A percentile compares a stretch with the other conserved stretches of the same genome.
phyloP scores from a whole-genome alignment of 768 basidiomycete species.

The Sporobolomyces roseus region DNA sequence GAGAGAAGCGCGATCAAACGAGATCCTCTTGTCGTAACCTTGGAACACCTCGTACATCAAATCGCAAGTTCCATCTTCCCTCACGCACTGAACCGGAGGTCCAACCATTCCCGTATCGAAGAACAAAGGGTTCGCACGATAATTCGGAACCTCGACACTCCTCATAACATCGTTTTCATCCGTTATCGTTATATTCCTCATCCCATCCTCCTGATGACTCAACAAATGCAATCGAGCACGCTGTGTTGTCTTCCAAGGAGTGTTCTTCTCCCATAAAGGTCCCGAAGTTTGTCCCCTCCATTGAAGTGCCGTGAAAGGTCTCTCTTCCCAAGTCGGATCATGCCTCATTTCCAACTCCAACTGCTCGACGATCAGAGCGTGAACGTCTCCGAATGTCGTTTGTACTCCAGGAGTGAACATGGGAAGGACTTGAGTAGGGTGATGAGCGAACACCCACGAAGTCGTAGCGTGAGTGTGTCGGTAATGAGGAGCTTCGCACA shows the following conservation, averaged over 20 bases:
- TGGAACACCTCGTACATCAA: constrained; percentile 42
- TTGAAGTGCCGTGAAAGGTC: constrained; percentile 50
- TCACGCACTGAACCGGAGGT: constrained; percentile 44
- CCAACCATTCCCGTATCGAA: constrained; percentile 46
- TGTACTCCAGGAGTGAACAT: constrained; percentile 45
- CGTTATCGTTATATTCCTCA: constrained; percentile 38
- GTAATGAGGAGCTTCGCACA: constrained; percentile 45
- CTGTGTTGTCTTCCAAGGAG: constrained; percentile 46
- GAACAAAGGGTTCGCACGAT: constrained; percentile 44
- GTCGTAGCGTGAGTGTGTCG: constrained; percentile 45
- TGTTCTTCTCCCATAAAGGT: constrained; percentile 40
- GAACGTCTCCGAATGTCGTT: constrained; percentile 44
- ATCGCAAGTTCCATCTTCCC: constrained; percentile 44
- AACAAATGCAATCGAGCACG: constrained; percentile 45
- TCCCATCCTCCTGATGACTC: constrained; percentile 40
- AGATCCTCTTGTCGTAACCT: constrained; percentile 42
- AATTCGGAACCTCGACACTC: constrained; percentile 40
- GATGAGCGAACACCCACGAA: constrained; percentile 43
- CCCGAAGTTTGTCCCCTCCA: constrained; percentile 54
- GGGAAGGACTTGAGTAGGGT: constrained; percentile 42
- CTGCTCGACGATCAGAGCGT: constrained; percentile 45
- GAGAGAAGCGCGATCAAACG: constrained; percentile 39
- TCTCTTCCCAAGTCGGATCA: constrained; percentile 50
- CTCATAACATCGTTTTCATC: constrained; percentile 34
- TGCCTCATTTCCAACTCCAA: constrained; percentile 44